Evolutionary conservation across 805 yeast genomes (phyloP), one percentile per base, ranked within the genome.

Genomic region (Kluyveromyces lactis): DNA sequence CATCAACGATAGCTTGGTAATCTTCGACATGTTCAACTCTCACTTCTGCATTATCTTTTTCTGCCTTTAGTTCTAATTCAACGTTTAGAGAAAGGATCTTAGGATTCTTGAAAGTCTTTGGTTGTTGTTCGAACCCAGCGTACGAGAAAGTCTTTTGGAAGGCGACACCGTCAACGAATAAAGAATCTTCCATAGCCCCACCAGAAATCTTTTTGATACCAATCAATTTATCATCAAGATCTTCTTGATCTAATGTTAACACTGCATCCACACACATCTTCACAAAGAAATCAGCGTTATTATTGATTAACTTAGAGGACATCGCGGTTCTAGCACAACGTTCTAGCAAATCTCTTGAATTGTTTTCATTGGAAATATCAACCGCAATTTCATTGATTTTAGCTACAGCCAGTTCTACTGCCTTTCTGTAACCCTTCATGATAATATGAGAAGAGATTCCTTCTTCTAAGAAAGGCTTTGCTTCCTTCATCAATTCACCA

Each of bases 51-150:
- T 92, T 92, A 63, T 92, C 98, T 69, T 87, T 90, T 68, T 92
- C 98, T 1, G 97, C 97, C 67, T 92, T 92, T 58, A 92, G 76
- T 68, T 92, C 98, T 50, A 92, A 73, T 62, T 92, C 98, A 30
- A 92, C 89, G 57, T 92, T 92, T 56, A 92, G 71, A 52, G 80
- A 76, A 42, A 92, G 68, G 47, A 92, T 77, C 62, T 81, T 85
- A 34, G 98, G 96, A 61, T 85, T 70, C 15, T 54, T 53, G 60
- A 92, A 86, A 38, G 61, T 64, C 64, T 92, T 92, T 38, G 98
- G 98, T 65, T 92, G 98, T 69, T 92, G 98, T 65, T 92, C 98
- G 60, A 92, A 92, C 2, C 98, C 98, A 34, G 98, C 98, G 55
- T 92, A 92, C 18, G 97, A 82, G 55, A 92, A 92, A 0, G 98